Percentiles rank a stretch among this genome's conserved stretches.
Conservation (phyloP, 2,329 filamentous ascomycete species). For the Dendryphion nanum region DNA sequence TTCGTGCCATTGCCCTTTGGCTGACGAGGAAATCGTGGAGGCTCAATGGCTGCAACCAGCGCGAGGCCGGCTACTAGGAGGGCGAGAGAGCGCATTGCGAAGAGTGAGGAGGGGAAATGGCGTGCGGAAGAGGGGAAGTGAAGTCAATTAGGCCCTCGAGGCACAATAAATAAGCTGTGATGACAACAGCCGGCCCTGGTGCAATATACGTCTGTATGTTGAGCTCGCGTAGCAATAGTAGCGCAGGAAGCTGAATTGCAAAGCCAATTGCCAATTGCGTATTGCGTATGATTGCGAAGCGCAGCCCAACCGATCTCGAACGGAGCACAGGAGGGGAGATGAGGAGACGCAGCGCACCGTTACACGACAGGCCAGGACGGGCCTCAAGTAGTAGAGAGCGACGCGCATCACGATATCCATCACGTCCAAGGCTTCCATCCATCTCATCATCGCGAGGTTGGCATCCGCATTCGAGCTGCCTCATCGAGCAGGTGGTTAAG, state of each 20-base stretch:
- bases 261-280: no score
- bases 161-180: no score
- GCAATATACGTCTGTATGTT: not conserved
- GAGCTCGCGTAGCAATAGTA: not conserved
- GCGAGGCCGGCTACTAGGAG: slow-evolving; percentile 23
- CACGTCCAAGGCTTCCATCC: slow-evolving; percentile 4
- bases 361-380: not conserved
- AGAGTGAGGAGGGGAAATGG: slow-evolving; percentile 1
- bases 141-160: not conserved
- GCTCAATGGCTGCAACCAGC: slow-evolving; percentile 43
- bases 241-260: not conserved
- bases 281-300: no score
- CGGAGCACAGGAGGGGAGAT: no score
- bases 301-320: not conserved
- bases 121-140: not conserved
- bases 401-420: not conserved
- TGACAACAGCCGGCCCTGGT: not conserved
- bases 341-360: not conserved
- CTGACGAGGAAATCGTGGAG: slow-evolving; percentile 54
- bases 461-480: slow-evolving; percentile 29
- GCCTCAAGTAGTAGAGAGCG: not conserved
- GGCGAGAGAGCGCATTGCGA: slow-evolving; percentile 28
- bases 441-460: slow-evolving; percentile 19
- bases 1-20: slow-evolving; percentile 57
- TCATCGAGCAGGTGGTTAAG: slow-evolving; percentile 33